Evolutionary conservation across 2,329 filamentous ascomycete genomes (phyloP).

Genomic region (Gaeumannomyces sp.): DNA sequence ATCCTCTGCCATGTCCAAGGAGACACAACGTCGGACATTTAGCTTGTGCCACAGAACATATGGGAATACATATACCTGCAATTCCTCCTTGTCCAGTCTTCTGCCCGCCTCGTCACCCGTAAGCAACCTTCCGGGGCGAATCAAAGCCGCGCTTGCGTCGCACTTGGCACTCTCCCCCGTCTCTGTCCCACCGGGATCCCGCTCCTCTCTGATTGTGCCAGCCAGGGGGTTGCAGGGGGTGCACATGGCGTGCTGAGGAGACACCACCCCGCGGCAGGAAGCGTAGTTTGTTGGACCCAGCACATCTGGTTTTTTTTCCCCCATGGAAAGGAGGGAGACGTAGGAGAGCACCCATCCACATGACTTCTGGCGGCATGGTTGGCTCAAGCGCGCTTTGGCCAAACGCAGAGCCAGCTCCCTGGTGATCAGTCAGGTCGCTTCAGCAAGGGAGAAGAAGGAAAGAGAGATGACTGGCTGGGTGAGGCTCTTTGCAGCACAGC

Average conservation of each 20-base stretch:
- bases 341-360: neutral
- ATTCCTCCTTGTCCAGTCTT: neutral
- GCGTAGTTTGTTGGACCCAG: neutral
- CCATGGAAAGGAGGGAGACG: neutral
- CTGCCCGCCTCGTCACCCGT: neutral
- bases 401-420: neutral
- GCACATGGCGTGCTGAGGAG: neutral
- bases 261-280: neutral
- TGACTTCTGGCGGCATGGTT: neutral
- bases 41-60: neutral
- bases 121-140: neutral
- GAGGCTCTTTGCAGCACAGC: neutral
- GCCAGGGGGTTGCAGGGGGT: neutral
- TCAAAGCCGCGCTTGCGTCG: neutral
- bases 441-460: neutral
- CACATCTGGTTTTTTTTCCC: neutral
- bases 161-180: neutral
- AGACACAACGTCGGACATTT: neutral
- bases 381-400: neutral
- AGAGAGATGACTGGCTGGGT: neutral
- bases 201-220: neutral
- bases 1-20: neutral
- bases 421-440: neutral
- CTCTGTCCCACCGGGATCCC: neutral
- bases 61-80: neutral